Evolutionary conservation across 169 alveolate genomes (phyloP).

Genomic region (Plasmodium relictum): DNA sequence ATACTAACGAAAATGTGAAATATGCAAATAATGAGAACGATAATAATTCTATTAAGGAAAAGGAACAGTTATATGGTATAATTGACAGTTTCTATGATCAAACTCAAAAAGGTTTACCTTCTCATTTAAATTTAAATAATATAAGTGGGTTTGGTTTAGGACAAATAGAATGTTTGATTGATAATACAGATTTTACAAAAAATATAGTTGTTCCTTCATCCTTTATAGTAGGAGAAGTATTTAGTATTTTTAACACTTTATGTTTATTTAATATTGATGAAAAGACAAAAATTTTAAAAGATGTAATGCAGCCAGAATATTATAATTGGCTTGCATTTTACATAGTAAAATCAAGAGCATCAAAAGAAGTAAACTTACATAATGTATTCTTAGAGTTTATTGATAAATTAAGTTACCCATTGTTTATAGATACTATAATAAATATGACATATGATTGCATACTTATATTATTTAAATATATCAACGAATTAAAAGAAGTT

Average conservation of each 20-base stretch:
- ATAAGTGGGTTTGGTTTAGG: conserved; percentile 80
- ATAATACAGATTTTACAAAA: conserved; percentile 76
- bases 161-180: conserved; percentile 85
- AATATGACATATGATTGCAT: conserved; percentile 91
- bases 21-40: background rate
- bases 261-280: conserved; percentile 82
- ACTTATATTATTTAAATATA: conserved; percentile 85
- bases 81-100: conserved; percentile 52
- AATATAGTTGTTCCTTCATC: conserved; percentile 80
- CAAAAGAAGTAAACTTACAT: conserved; percentile 93
- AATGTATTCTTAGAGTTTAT: conserved; percentile 89
- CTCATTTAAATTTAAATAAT: conserved; percentile 35
- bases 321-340: conserved; percentile 91
- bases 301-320: conserved; percentile 87
- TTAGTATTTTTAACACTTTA: conserved; percentile 85
- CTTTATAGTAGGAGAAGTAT: conserved; percentile 81
- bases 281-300: conserved; percentile 85
- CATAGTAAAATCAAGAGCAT: conserved; percentile 92
- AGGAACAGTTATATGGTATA: conserved; percentile 16
- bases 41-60: conserved; percentile 7
- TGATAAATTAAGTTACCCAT: conserved; percentile 87
- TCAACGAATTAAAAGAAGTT: conserved; percentile 87
- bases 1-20: background rate
- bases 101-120: conserved; percentile 50
- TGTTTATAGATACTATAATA: conserved; percentile 85